Evolutionary conservation across 2,329 filamentous ascomycete species (phyloP).

Genomic region (Aspergillus japonicus): DNA sequence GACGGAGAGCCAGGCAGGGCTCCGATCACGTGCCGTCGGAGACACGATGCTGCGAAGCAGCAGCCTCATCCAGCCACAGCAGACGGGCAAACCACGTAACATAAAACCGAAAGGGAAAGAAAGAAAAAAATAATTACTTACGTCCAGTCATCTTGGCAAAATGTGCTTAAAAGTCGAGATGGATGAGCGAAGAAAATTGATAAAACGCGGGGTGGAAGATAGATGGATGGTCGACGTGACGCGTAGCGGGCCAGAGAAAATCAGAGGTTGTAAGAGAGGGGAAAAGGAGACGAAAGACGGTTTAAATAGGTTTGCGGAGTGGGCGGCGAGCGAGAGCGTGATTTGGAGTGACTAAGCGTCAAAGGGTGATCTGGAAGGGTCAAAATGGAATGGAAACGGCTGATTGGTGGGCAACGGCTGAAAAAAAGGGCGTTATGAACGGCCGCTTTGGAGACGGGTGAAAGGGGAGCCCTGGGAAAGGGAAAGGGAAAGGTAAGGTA

Average conservation of each 20-base stretch:
- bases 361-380: conserved; percentile 23
- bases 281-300: conserved; percentile 16
- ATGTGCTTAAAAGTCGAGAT: conserved; percentile 14
- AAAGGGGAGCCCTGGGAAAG: background rate
- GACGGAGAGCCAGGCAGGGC: background rate
- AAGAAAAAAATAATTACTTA: conserved; percentile 28
- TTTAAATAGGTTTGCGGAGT: conserved; percentile 32
- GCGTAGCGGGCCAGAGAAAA: conserved; percentile 16
- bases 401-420: conserved; percentile 35
- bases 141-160: conserved; percentile 42
- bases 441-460: conserved; percentile 34
- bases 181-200: conserved; percentile 21
- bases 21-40: conserved; percentile 26
- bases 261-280: conserved; percentile 16
- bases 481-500: too few relatives aligned
- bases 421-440: conserved; percentile 42
- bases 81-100: background rate
- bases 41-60: conserved; percentile 19
- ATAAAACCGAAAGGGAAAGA: conserved; percentile 7
- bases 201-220: background rate
- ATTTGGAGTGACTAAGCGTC: conserved; percentile 30
- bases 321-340: conserved; percentile 23
- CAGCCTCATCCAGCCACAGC: conserved; percentile 5
- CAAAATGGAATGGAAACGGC: conserved; percentile 23
- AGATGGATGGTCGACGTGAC: conserved; percentile 15